A percentile compares a stretch with the other conserved stretches of the same genome.
These are phyloP conservation scores for Escallonia rubra DNA, from an alignment of 129 eudicot species.

Conservation along the genomic window DNA sequence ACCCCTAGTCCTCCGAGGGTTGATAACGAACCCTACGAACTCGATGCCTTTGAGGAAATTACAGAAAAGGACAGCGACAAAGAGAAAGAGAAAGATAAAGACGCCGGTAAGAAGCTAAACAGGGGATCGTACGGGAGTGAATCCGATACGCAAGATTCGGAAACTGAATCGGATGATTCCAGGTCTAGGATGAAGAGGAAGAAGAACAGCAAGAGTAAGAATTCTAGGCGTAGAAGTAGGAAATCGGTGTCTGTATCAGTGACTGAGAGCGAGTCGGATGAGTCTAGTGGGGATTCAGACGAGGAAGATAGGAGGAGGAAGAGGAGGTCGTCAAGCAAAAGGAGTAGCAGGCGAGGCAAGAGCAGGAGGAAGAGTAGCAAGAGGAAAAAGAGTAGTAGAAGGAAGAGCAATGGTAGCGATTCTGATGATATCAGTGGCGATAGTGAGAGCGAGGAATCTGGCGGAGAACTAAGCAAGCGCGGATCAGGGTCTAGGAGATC, in stretches of 20 bases:
- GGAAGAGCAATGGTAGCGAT: constrained; percentile 28
- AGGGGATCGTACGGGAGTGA: constrained; percentile 17
- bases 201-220: constrained; percentile 17
- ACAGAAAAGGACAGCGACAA: constrained; percentile 27
- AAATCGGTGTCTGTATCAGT: constrained; percentile 37
- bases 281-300: constrained; percentile 41
- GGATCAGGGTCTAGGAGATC: constrained; percentile 25
- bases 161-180: constrained; percentile 30
- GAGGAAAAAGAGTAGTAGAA: constrained; percentile 39
- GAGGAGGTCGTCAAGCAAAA: constrained; percentile 13
- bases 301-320: constrained; percentile 38
- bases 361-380: constrained; percentile 21
- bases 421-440: constrained; percentile 36
- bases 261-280: constrained; percentile 45
- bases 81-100: constrained; percentile 16
- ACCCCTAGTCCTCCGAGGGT: constrained; percentile 92
- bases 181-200: constrained; percentile 27
- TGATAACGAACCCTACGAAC: constrained; percentile 37
- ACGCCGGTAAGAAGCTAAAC: background rate
- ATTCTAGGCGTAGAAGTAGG: constrained; percentile 34
- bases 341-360: constrained; percentile 27
- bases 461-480: constrained; percentile 15
- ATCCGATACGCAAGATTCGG: constrained; percentile 23
- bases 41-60: constrained; percentile 35
- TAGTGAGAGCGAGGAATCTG: constrained; percentile 34